These are phyloP conservation scores for Nigrospora oryzae DNA, from an alignment of 2,329 filamentous ascomycete genomes.

Conservation along the genomic window DNA sequence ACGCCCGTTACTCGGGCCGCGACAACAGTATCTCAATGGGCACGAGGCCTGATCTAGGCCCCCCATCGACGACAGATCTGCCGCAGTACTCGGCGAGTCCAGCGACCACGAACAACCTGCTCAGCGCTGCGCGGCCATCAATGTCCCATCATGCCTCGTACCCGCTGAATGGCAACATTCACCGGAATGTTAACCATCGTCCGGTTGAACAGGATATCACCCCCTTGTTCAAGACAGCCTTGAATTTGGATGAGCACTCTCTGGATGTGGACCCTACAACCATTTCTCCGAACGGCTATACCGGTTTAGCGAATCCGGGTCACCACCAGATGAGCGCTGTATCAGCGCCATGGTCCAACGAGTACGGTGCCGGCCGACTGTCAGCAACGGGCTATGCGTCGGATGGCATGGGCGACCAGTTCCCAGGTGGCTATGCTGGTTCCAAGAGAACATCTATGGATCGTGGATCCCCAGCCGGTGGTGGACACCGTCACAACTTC, in stretches of 20 bases:
- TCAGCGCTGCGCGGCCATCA: constrained; percentile 26
- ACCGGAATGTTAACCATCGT: background rate
- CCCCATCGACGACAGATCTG: constrained; percentile 8
- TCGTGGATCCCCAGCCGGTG: constrained; percentile 25
- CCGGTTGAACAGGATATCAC: constrained; percentile 25
- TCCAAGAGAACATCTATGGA: constrained; percentile 30
- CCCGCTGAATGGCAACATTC: constrained; percentile 29
- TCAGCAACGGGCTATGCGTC: constrained; percentile 16
- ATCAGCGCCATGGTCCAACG: constrained; percentile 35
- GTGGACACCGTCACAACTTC: constrained; percentile 17
- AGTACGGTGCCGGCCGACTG: constrained; percentile 11
- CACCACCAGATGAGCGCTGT: constrained; percentile 35
- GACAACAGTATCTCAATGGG: constrained; percentile 11
- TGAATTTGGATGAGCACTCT: constrained; percentile 23
- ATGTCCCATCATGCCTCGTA: constrained; percentile 37
- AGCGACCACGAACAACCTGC: background rate
- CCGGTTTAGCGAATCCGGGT: constrained; percentile 10
- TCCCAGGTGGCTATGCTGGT: constrained; percentile 11
- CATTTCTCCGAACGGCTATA: constrained; percentile 5
- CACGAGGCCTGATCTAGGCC: constrained; percentile 15
- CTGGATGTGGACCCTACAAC: constrained; percentile 6
- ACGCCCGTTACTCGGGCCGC: constrained; percentile 14
- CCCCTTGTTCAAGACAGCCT: constrained; percentile 21
- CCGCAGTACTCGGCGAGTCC: constrained; percentile 2
- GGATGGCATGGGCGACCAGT: constrained; percentile 22